A percentile compares a stretch with the other conserved stretches of the same genome.
These are phyloP conservation scores for Poa pratensis DNA, from an alignment of 176 grass and related monocot species.

Conservation along the genomic window DNA sequence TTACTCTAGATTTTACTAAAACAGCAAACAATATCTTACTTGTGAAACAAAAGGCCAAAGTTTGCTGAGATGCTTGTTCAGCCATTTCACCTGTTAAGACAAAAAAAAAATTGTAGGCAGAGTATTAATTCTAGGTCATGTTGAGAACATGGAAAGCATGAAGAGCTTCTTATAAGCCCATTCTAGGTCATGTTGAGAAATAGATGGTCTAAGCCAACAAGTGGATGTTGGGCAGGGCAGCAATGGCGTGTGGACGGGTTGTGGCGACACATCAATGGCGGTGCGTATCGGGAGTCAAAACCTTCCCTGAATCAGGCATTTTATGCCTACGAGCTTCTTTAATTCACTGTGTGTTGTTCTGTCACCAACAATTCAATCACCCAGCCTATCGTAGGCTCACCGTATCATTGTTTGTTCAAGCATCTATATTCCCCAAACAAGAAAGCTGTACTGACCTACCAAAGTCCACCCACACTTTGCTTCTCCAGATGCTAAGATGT, in stretches of 20 bases:
- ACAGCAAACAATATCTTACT: constrained; percentile 48
- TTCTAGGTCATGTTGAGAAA: not conserved
- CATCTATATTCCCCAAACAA: not conserved
- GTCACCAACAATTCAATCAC: not conserved
- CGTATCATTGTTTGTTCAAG: not conserved
- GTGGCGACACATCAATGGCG: too few species aligned
- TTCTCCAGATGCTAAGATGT: constrained; percentile 21
- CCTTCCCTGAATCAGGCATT: not conserved
- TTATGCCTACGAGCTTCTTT: not conserved
- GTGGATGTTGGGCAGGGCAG: constrained; percentile 23
- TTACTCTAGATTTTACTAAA: constrained; percentile 19
- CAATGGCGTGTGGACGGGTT: not conserved
- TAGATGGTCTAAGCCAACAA: too few species aligned
- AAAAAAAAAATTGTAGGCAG: constrained; percentile 14
- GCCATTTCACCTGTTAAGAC: constrained; percentile 86
- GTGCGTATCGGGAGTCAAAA: not conserved
- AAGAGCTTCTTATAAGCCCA: constrained; percentile 15
- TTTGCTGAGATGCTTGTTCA: constrained; percentile 93
- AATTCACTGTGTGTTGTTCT: not conserved
- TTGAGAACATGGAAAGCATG: constrained; percentile 16
- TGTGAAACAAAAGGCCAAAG: constrained; percentile 86
- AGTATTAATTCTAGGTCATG: constrained; percentile 20
- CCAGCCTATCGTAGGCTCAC: not conserved
- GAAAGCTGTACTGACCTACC: not conserved
- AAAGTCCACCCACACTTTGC: not conserved